Base-by-base conservation (phyloP, 768 basidiomycete genomes). In the Boletus reticuloceps region DNA sequence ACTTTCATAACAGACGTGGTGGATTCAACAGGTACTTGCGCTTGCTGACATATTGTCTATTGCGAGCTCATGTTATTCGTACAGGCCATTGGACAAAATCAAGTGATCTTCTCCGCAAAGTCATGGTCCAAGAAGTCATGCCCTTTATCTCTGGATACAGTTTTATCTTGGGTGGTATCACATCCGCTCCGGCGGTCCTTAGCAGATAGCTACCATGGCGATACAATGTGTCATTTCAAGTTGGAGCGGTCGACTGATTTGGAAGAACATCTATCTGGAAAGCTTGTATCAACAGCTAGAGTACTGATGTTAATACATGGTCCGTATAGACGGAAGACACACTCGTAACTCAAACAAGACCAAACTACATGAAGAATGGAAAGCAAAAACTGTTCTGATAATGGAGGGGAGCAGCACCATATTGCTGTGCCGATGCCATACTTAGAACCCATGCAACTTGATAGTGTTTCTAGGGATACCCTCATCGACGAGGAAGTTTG, bases 61-160 rank as follows among this genome's bases (percentile, higher is more conserved):
- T 27, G 49, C 39, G 29, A 38, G 34, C 64, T 69, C 54, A 65
- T 61, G 62, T 32, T 13, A 20, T 44, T 11, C 64, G 60, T 59
- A 48, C 71, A 92, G 94, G 63, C 94, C 95, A 17, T 74, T 98
- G 58, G 95, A 97, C 75, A 95, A 95, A 77, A 94, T 97, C 79
- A 96, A 95, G 74, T 96, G 79, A 55, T 40, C 22, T 9, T 43
- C 27, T 27, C 16, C 43, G 9, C 29, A 29, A 20, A 37, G 22
- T 27, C 2, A 13, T 44, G 25, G 25, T 38, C 31, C 48, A 36
- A 42, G 59, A 58, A 58, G 67, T 58, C 51, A 43, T 54, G 56
- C 45, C 36, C 51, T 58, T 54, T 48, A 32, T 50, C 41, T 38
- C 20, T 51, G 13, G 44, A 49, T 14, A 7, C 19, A 41, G 49